Conservation (phyloP, 2,329 filamentous ascomycete species). For the Coniella vitis region DNA sequence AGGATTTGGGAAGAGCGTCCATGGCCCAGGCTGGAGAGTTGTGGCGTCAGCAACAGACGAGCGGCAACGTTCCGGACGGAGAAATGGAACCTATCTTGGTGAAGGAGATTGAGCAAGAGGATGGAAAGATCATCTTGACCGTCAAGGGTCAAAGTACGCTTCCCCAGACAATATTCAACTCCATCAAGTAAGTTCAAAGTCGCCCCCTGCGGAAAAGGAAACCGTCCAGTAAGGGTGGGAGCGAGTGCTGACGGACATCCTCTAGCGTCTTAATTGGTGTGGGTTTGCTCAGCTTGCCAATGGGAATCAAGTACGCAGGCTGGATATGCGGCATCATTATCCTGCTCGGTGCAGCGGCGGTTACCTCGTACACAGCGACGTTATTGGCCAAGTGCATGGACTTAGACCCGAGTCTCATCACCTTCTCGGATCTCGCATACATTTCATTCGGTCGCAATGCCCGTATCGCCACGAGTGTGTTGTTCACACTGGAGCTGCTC, state of each 20-base stretch:
- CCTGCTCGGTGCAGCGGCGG: conserved; percentile 63
- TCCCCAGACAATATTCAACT: conserved; percentile 94
- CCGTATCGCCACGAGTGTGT: conserved; percentile 71
- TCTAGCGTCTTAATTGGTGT: conserved; percentile 74
- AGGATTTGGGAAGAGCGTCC: conserved; percentile 28
- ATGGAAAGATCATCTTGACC: conserved; percentile 75
- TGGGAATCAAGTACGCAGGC: conserved; percentile 80
- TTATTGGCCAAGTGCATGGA: conserved; percentile 85
- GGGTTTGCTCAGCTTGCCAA: conserved; percentile 78
- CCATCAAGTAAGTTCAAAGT: conserved; percentile 57
- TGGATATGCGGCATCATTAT: conserved; percentile 79
- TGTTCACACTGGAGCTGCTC: conserved; percentile 83
- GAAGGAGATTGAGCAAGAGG: conserved; percentile 73
- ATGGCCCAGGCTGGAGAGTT: conserved; percentile 45
- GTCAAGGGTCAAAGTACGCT: conserved; percentile 92
- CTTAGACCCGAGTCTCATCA: conserved; percentile 76
- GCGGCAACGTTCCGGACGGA: conserved; percentile 41
- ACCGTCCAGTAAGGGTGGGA: neutral
- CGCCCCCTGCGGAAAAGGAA: neutral
- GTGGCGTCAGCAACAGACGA: conserved; percentile 46
- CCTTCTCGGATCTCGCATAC: conserved; percentile 89
- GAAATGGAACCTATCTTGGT: conserved; percentile 74
- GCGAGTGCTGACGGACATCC: conserved; percentile 9
- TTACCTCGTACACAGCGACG: conserved; percentile 81
- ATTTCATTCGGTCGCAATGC: conserved; percentile 81